Percentiles rank a stretch among this genome's conserved stretches.
phyloP scores from a whole-genome alignment of 2,329 filamentous ascomycete genomes.

The Curvularia sp. region DNA sequence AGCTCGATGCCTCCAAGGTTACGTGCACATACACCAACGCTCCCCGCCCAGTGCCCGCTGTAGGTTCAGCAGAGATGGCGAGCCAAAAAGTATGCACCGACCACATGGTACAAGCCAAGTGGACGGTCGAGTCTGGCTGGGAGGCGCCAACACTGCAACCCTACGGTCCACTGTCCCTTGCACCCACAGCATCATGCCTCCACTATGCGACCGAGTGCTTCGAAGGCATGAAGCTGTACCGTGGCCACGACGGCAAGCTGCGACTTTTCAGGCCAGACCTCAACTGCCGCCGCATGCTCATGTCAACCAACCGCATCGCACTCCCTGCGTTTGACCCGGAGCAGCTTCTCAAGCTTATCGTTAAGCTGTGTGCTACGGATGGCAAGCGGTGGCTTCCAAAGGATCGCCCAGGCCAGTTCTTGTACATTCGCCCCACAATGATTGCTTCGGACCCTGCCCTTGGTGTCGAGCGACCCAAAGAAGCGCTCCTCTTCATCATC shows the following conservation, averaged over 20 bases:
- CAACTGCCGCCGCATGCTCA: constrained; percentile 71
- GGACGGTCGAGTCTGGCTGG: constrained; percentile 74
- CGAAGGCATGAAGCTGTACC: constrained; percentile 80
- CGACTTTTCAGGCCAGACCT: constrained; percentile 79
- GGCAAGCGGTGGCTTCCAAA: constrained; percentile 80
- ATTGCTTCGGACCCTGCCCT: constrained; percentile 83
- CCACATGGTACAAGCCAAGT: constrained; percentile 83
- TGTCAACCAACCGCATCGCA: constrained; percentile 68
- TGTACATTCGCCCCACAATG: constrained; percentile 87
- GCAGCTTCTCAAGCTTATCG: constrained; percentile 77
- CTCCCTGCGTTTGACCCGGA: constrained; percentile 75
- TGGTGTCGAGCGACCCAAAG: constrained; percentile 78
- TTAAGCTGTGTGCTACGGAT: constrained; percentile 74
- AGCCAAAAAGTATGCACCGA: constrained; percentile 68
- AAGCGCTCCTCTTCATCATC: constrained; percentile 90
- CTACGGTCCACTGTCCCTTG: constrained; percentile 77
- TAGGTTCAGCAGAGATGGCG: constrained; percentile 51
- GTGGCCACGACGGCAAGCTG: constrained; percentile 72
- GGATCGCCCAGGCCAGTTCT: constrained; percentile 70
- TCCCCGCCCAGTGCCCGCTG: constrained; percentile 53
- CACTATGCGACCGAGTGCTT: constrained; percentile 94
- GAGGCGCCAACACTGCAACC: constrained; percentile 74
- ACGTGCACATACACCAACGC: constrained; percentile 51
- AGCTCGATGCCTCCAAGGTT: constrained; percentile 56
- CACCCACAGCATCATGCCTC: constrained; percentile 80